Base-by-base conservation (phyloP, 192 early-diverging fungal species). In the Backusella circina region DNA sequence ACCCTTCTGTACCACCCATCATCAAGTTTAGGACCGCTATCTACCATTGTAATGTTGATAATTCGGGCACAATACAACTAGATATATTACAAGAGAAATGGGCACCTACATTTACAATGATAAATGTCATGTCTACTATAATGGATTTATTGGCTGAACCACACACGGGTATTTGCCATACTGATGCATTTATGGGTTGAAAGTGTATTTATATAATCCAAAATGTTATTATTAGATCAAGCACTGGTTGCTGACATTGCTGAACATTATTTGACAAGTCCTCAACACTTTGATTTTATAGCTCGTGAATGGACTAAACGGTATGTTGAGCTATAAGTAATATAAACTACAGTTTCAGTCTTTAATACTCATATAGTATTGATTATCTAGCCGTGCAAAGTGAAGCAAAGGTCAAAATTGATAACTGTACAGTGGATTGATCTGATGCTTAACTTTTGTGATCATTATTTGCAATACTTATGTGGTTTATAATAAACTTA, bases 251-350 rank as follows among this genome's bases (percentile, higher is more conserved):
- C 8, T 23, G 18, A 13, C 23, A 28, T 23, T 28, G 54, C 9
- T 28, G 10, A 26, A 61, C 23, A 61, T 28, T 61, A 61, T 61
- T 3, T 61, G 54, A 28, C 23, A 61, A 61, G 9, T 23, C 23
- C 54, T 9, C 10, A 30, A 26, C 10, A 61, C 1, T 15, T 26
- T 61, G 54, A 2, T 28, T 10, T 10, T 28, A 28, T 61, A 26
- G 54, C 54, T 61, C 54, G 54, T 28, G 54, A 61, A 28, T 61
- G 54, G 54, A 61, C 54, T 61, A 61, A 61, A 61, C 54, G 54
- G 54, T 61, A 28, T 13, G 26, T 61, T 61, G 54, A 28, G 8
- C 1, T 28, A 2, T 26, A 28, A 13, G 26, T 28, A 2, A 23
- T 44, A 26, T 18, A 26, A 0, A 10, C 12, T 26, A 12, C 41